Conservation (phyloP, 257 asterid genomes). For the Perilla frutescens region DNA sequence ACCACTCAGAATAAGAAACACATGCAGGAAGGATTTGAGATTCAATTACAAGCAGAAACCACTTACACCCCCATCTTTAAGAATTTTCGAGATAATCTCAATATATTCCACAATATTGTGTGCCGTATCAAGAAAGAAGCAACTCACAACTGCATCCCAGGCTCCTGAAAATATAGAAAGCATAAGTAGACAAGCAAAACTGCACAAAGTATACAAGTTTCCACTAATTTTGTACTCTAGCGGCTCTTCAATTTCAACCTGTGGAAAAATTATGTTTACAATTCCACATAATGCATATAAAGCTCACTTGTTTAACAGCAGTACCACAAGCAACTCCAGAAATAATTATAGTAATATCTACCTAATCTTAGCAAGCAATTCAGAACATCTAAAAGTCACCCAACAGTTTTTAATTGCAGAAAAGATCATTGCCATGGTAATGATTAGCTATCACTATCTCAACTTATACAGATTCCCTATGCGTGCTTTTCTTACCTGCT, state of each 20-base stretch:
- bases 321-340: conserved; percentile 14
- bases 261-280: not conserved
- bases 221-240: not conserved
- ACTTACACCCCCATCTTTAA: conserved; percentile 95
- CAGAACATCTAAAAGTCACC: conserved; percentile 7
- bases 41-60: conserved; percentile 31
- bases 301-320: conserved; percentile 6
- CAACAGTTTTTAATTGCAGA: not conserved
- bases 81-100: conserved; percentile 82
- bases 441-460: conserved; percentile 23
- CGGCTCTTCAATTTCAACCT: conserved; percentile 11
- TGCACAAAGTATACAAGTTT: conserved; percentile 12
- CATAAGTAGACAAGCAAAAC: conserved; percentile 16
- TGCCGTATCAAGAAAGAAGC: conserved; percentile 98
- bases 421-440: not conserved
- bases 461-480: conserved; percentile 21
- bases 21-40: conserved; percentile 24
- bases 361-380: conserved; percentile 17
- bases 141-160: conserved; percentile 98
- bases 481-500: conserved; percentile 57
- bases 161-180: conserved; percentile 60
- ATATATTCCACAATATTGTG: conserved; percentile 93
- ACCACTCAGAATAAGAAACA: conserved; percentile 38
- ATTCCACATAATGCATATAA: conserved; percentile 9
- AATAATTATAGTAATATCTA: not conserved